A percentile compares a stretch with the other conserved stretches of the same genome.
phyloP scores from a whole-genome alignment of 306 rosid species.

The Quercus robur region DNA sequence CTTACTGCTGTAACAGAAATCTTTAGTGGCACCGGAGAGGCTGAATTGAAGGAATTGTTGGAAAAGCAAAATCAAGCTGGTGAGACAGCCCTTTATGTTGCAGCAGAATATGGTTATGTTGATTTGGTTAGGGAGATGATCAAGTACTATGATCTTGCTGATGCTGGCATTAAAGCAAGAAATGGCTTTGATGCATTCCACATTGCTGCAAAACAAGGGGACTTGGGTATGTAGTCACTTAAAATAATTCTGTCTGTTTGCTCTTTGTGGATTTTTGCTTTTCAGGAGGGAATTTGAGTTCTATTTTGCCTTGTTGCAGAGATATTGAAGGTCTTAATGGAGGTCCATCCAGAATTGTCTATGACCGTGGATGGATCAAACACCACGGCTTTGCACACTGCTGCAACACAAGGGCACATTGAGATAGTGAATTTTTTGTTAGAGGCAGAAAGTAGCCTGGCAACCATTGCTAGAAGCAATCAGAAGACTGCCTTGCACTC shows the following conservation, averaged over 20 bases:
- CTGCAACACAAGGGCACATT: slow-evolving; percentile 82
- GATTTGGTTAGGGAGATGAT: slow-evolving; percentile 84
- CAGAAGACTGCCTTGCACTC: slow-evolving; percentile 95
- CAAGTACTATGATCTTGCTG: slow-evolving; percentile 63
- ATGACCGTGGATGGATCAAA: slow-evolving; percentile 93
- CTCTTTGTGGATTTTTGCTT: slow-evolving; percentile 8
- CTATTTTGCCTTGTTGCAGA: slow-evolving; percentile 43
- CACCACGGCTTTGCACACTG: slow-evolving; percentile 96
- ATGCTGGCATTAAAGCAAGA: slow-evolving; percentile 80
- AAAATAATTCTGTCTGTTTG: neutral
- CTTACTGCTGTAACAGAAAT: slow-evolving; percentile 36
- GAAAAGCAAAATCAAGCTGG: slow-evolving; percentile 79
- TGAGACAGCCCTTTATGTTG: slow-evolving; percentile 84
- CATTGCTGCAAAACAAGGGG: slow-evolving; percentile 97
- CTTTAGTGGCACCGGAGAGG: slow-evolving; percentile 38
- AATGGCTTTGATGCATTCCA: slow-evolving; percentile 94
- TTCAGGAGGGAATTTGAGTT: slow-evolving; percentile 2
- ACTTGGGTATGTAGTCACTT: slow-evolving; percentile 51
- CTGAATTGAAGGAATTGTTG: slow-evolving; percentile 45
- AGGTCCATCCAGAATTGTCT: slow-evolving; percentile 71
- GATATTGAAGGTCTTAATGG: slow-evolving; percentile 68
- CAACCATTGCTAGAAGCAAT: slow-evolving; percentile 85
- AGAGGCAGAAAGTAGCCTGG: slow-evolving; percentile 80
- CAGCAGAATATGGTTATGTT: slow-evolving; percentile 82
- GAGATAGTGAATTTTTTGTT: slow-evolving; percentile 63